phyloP scores from a whole-genome alignment of 1,284 basidiomycete species.

The Cryptococcus sp. region DNA sequence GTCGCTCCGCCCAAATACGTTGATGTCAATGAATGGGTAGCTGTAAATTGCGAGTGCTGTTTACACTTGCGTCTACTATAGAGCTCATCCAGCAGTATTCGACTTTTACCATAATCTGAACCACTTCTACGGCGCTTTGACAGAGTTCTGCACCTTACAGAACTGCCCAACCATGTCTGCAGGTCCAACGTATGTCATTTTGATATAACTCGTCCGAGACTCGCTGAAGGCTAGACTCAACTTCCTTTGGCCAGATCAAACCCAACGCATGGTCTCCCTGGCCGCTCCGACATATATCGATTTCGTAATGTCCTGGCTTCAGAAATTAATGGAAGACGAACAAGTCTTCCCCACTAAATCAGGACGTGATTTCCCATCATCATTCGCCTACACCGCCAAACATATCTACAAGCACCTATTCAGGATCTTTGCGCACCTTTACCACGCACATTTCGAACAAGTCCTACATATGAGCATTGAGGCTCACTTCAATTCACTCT shows the following conservation, averaged over 20 bases:
- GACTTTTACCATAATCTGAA: conserved; percentile 97
- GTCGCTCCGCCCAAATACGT: conserved; percentile 96
- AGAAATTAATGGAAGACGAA: conserved; percentile 90
- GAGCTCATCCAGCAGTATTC: conserved; percentile 58
- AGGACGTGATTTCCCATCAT: conserved; percentile 83
- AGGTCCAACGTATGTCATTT: conserved; percentile 65
- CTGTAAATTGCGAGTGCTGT: conserved; percentile 75
- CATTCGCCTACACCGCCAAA: conserved; percentile 88
- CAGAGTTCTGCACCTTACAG: conserved; percentile 88
- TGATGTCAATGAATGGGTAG: conserved; percentile 98
- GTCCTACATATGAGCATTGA: conserved; percentile 90
- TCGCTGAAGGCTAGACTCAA: conserved; percentile 63
- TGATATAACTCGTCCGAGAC: neutral
- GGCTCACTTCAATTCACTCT: conserved; percentile 96
- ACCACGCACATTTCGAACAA: conserved; percentile 88
- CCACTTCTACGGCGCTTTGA: conserved; percentile 91
- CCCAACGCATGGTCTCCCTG: conserved; percentile 86
- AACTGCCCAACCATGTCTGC: conserved; percentile 92
- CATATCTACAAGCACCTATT: conserved; percentile 96
- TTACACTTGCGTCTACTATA: neutral
- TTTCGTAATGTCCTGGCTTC: conserved; percentile 98
- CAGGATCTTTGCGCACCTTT: conserved; percentile 95
- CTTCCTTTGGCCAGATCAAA: conserved; percentile 97
- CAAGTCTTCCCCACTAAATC: conserved; percentile 92
- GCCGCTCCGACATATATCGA: conserved; percentile 97